These are phyloP conservation scores for Rhynchosporium secalis DNA, from an alignment of 2,329 filamentous ascomycete genomes.

Conservation along the genomic window DNA sequence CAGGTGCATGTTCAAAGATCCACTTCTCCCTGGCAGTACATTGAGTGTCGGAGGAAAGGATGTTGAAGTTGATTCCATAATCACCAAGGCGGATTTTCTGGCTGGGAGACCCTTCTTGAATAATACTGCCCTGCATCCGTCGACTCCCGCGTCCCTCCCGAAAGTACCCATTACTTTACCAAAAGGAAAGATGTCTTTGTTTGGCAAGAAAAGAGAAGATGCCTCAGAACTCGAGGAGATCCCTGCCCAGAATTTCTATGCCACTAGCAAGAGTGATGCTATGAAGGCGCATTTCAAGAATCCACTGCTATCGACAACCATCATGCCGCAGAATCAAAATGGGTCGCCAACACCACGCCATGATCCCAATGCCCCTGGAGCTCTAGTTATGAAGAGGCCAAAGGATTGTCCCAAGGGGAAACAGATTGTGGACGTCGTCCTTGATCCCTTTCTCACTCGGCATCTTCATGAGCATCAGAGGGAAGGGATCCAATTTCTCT, in stretches of 20 bases:
- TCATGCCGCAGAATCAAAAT: conserved; percentile 48
- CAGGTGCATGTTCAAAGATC: conserved; percentile 53
- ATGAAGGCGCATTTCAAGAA: conserved; percentile 58
- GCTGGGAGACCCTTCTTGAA: conserved; percentile 48
- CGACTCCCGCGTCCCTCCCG: conserved; percentile 22
- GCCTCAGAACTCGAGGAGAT: conserved; percentile 36
- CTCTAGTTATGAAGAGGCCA: conserved; percentile 67
- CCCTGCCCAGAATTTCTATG: conserved; percentile 44
- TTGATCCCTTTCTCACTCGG: conserved; percentile 65
- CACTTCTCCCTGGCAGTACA: conserved; percentile 58
- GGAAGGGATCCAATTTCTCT: conserved; percentile 69
- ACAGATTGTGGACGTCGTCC: conserved; percentile 69
- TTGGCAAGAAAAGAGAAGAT: conserved; percentile 22
- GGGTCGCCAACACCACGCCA: conserved; percentile 61
- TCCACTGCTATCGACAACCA: conserved; percentile 56
- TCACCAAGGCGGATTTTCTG: conserved; percentile 60
- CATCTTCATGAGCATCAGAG: conserved; percentile 67
- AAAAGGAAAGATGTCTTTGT: conserved; percentile 36
- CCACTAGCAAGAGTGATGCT: conserved; percentile 42
- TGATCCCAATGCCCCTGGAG: conserved; percentile 58
- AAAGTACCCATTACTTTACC: conserved; percentile 23
- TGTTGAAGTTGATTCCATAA: conserved; percentile 63
- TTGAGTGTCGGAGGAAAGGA: conserved; percentile 67
- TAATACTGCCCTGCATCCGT: conserved; percentile 20
- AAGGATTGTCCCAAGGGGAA: conserved; percentile 57